Percentiles rank a stretch among this genome's conserved stretches.
These are phyloP conservation scores for Macrophomina tecta DNA, from an alignment of 2,329 filamentous ascomycete species.

Conservation along the genomic window DNA sequence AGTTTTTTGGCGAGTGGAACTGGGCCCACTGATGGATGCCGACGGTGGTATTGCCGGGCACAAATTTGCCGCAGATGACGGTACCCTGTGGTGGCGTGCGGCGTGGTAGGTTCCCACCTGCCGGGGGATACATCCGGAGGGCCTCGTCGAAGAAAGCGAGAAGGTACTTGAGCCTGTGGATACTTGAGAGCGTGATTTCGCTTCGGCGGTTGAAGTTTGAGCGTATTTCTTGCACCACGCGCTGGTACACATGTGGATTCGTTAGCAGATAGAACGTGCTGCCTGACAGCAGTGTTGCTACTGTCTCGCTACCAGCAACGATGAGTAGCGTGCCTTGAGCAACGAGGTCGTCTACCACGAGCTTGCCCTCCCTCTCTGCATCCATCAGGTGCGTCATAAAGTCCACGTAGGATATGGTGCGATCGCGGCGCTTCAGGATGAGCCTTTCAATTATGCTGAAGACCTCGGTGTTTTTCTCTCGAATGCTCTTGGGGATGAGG, in stretches of 20 bases:
- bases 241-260: constrained; percentile 34
- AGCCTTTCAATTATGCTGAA: background rate
- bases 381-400: constrained; percentile 48
- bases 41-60: constrained; percentile 38
- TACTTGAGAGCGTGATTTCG: constrained; percentile 43
- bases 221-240: constrained; percentile 39
- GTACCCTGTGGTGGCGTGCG: constrained; percentile 44
- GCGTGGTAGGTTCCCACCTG: constrained; percentile 41
- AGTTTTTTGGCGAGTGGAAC: constrained; percentile 36
- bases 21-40: constrained; percentile 23
- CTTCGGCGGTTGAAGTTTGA: constrained; percentile 34
- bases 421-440: constrained; percentile 30
- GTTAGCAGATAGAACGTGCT: constrained; percentile 43
- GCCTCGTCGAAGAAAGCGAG: constrained; percentile 49
- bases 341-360: constrained; percentile 45
- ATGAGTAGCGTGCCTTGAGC: constrained; percentile 47
- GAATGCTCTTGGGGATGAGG: background rate
- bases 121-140: constrained; percentile 51
- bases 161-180: constrained; percentile 44
- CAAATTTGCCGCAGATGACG: constrained; percentile 42
- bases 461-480: background rate
- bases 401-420: constrained; percentile 32
- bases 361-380: constrained; percentile 37
- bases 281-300: constrained; percentile 49
- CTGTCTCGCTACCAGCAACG: constrained; percentile 53